Evolutionary conservation across 352 stramenopile genomes (phyloP).

Genomic region (Blastocystis sp.): DNA sequence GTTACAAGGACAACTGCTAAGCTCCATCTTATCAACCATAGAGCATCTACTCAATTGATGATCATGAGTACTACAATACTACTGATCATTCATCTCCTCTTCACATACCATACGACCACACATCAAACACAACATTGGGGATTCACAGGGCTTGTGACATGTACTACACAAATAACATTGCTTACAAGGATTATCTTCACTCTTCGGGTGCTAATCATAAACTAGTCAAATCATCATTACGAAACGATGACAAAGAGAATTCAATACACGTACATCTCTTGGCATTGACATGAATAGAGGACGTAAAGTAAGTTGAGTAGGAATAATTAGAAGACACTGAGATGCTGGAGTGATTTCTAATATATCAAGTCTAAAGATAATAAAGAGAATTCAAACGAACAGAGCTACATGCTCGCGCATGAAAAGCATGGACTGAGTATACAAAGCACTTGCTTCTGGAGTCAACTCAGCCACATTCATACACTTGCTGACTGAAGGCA

Average conservation of each 20-base stretch:
- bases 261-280: constrained; percentile 31
- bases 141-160: background rate
- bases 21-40: background rate
- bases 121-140: constrained; percentile 30
- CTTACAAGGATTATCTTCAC: background rate
- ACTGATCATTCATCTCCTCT: background rate
- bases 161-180: background rate
- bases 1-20: background rate
- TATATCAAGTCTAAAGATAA: background rate
- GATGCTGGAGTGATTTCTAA: background rate
- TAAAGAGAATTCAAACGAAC: background rate
- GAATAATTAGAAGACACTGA: background rate
- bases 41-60: background rate
- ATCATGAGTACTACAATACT: constrained; percentile 22
- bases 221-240: background rate
- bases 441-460: background rate
- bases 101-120: constrained; percentile 12
- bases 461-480: background rate
- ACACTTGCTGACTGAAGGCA: background rate
- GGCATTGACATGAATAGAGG: constrained; percentile 1
- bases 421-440: background rate
- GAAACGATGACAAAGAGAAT: constrained; percentile 38
- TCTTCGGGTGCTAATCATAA: constrained; percentile 3
- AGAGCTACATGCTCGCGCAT: background rate
- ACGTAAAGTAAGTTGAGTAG: background rate